Evolutionary conservation across 2,329 filamentous ascomycete species (phyloP).

Genomic region (Thelonectria discophora): DNA sequence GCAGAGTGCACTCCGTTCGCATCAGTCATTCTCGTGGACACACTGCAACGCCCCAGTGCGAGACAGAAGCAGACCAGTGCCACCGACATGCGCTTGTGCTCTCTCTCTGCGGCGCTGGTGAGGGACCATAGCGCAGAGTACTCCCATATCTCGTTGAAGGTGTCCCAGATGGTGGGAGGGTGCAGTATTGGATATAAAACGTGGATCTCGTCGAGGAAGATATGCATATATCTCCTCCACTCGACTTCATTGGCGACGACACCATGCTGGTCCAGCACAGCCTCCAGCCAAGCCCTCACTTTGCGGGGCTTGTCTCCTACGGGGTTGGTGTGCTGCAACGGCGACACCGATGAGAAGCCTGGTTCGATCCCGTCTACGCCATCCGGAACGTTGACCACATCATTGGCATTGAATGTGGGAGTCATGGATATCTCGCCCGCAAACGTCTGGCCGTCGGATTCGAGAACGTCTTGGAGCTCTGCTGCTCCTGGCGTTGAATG

Average conservation of each 20-base stretch:
- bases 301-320: not conserved
- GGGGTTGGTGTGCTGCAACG: not conserved
- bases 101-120: conserved; percentile 13
- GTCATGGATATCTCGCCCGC: conserved; percentile 31
- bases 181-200: conserved; percentile 28
- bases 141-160: conserved; percentile 32
- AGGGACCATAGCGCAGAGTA: conserved; percentile 20
- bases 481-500: conserved; percentile 13
- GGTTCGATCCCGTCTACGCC: not conserved
- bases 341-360: not conserved
- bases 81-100: conserved; percentile 26
- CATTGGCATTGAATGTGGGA: conserved; percentile 23
- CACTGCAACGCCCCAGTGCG: conserved; percentile 30
- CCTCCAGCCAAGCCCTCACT: conserved; percentile 25
- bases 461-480: conserved; percentile 24
- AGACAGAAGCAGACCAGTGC: conserved; percentile 31
- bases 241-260: conserved; percentile 25
- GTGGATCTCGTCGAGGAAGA: conserved; percentile 30
- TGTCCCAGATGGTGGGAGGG: conserved; percentile 27
- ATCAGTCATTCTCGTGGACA: conserved; percentile 28
- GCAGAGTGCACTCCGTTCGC: conserved; percentile 29
- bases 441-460: conserved; percentile 32
- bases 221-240: conserved; percentile 25
- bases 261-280: conserved; percentile 20
- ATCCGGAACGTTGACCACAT: conserved; percentile 1